Evolutionary conservation across 2,329 filamentous ascomycete species (phyloP), one percentile per base, ranked within the genome.

Genomic region (Trichophyton equinum): DNA sequence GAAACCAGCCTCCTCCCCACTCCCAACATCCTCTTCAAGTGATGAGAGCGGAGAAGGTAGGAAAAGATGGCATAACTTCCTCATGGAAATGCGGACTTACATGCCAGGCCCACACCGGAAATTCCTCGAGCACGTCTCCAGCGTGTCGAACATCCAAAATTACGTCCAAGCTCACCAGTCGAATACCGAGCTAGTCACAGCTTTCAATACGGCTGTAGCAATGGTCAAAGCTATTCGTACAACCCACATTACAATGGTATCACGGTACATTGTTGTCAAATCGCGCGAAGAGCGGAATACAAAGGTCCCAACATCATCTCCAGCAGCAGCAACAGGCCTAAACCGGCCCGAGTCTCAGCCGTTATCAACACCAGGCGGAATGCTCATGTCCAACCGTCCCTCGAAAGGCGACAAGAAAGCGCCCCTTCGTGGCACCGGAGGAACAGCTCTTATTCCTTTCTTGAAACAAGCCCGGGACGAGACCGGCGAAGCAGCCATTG

Each of bases 391-490:
- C 4, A 46, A 33, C 18, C 9, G 27, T 2, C 18, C 27, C 36
- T 47, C 38, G 25, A 58, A 56, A 76, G 79, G 64, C 76, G 77
- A 69, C 63, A 72, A 67, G 73, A 69, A 20, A 72, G 69, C 62
- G 82, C 86, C 86, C 58, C 81, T 96, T 30, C 89, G 88, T 51
- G 94, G 94, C 1, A 99, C 94, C 0, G 94, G 94, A 13, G 94
- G 94, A 15, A 97, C 94, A 0, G 89, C 91, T 0, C 78, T 99
- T 61, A 96, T 99, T 61, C 89, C 92, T 0, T 99, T 99, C 75
- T 78, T 99, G 63, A 96, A 97, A 75, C 94, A 99, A 75, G 94
- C 94, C 3, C 82, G 94, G 30, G 91, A 99, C 69, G 94, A 99
- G 79, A 99, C 94, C 0, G 89, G 89, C 15, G 92, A 97, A 73